Evolutionary conservation across 495 filamentous ascomycete species (phyloP).

Genomic region (Penicillium canescens): DNA sequence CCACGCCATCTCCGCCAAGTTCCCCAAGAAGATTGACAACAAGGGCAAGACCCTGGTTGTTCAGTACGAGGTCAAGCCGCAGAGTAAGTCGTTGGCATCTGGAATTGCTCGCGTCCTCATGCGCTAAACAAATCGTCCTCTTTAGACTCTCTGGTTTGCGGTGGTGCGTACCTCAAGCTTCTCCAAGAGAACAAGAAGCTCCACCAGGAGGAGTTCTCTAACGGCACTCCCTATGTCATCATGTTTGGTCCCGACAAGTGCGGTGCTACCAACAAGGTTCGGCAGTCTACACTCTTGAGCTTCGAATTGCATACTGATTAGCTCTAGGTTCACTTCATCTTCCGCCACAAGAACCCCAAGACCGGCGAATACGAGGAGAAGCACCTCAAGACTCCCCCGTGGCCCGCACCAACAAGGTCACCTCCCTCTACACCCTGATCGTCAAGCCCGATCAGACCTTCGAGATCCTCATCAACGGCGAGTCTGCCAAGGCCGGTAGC

Average conservation of each 20-base stretch:
- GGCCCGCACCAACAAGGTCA: constrained; percentile 85
- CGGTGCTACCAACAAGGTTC: constrained; percentile 94
- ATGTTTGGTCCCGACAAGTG: constrained; percentile 99
- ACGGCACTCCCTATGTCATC: constrained; percentile 95
- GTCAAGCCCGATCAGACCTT: constrained; percentile 95
- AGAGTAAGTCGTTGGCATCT: constrained; percentile 64
- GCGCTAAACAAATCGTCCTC: neutral
- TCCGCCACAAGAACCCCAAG: constrained; percentile 99
- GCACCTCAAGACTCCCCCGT: constrained; percentile 85
- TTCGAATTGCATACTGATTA: constrained; percentile 3
- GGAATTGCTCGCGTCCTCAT: neutral
- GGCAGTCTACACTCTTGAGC: neutral
- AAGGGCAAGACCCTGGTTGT: constrained; percentile 96
- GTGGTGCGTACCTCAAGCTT: constrained; percentile 99
- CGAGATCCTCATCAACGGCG: constrained; percentile 86
- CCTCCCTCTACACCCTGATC: constrained; percentile 92
- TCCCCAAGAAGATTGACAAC: constrained; percentile 93
- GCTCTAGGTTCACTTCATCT: constrained; percentile 93
- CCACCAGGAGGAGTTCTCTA: constrained; percentile 96
- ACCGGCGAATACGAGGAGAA: constrained; percentile 99
- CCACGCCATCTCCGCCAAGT: constrained; percentile 99
- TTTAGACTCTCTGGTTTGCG: constrained; percentile 90
- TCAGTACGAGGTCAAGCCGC: constrained; percentile 99
- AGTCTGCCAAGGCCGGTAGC: constrained; percentile 80
- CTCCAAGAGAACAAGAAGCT: constrained; percentile 97